phyloP scores from a whole-genome alignment of 352 stramenopile genomes.

The Phytophthora megakarya region DNA sequence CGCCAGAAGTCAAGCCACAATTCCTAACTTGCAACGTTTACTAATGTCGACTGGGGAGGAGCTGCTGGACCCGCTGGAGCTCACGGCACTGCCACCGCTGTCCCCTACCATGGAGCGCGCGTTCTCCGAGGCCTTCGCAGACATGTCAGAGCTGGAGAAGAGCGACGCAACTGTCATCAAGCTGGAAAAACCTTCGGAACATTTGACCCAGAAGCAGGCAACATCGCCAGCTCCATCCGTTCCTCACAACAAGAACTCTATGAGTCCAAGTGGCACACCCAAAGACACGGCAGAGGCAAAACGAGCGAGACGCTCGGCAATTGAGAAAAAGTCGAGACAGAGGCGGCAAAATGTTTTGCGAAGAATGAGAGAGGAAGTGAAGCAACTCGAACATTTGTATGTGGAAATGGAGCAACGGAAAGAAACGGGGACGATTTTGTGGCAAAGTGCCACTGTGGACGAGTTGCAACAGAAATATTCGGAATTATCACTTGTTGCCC shows the following conservation, averaged over 20 bases:
- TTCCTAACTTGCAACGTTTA: no score
- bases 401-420: constrained; percentile 33
- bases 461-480: constrained; percentile 37
- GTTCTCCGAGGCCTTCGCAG: constrained; percentile 38
- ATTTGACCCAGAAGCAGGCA: background rate
- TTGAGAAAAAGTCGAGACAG: constrained; percentile 65
- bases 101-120: constrained; percentile 40
- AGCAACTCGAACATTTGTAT: constrained; percentile 55
- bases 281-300: constrained; percentile 29
- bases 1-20: constrained; percentile 34
- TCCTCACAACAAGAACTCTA: constrained; percentile 41
- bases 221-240: constrained; percentile 30
- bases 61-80: constrained; percentile 26
- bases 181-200: constrained; percentile 18
- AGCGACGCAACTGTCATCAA: constrained; percentile 17
- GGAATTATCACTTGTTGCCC: constrained; percentile 43
- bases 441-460: constrained; percentile 1
- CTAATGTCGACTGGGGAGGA: constrained; percentile 25
- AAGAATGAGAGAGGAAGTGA: constrained; percentile 58
- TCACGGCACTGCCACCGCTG: constrained; percentile 35
- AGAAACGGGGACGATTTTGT: constrained; percentile 1
- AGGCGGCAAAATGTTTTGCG: constrained; percentile 31
- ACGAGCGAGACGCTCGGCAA: constrained; percentile 58
- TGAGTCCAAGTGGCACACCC: constrained; percentile 28
- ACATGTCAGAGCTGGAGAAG: constrained; percentile 38